Base-by-base conservation (phyloP, 495 filamentous ascomycete species). In the Aspergillus leporis region DNA sequence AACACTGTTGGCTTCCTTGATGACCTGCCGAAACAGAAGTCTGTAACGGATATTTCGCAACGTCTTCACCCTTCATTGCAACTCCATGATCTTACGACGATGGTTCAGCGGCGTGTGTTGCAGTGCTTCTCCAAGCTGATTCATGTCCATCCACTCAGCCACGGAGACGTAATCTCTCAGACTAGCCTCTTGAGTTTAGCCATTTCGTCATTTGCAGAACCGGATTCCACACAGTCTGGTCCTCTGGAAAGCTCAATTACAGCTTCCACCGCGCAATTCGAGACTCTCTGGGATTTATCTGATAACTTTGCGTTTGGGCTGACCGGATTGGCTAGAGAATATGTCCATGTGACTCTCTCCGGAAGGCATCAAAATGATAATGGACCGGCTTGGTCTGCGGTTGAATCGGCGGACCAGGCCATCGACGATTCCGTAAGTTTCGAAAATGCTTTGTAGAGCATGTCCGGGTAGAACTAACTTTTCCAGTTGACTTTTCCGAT, bases 241-340 rank as follows among this genome's bases (percentile, higher is more conserved):
- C 92, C 92, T 18, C 71, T 98, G 23, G 96, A 94, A 66, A 89
- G 91, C 19, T 92, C 92, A 0, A 98, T 99, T 65, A 93, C 93
- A 4, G 93, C 85, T 59, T 89, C 93, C n/a, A 88, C 91, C 4
- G 90, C 89, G 0, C 89, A 84, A 30, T 97, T 98, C 66, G 94
- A 99, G 59, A 90, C 82, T 3, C 82, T 99, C 21, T 99, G 94
- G 94, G 94, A 98, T 55, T 82, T 95, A 40, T 90, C 87, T 14
- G 94, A 99, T 68, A 98, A 97, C 69, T 91, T 86, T 60, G 94
- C 91, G 1, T 98, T 95, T 74, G 94, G 94, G 1, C 86, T 98
- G 18, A 94, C 90, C 14, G 90, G 93, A 19, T 78, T 97, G 32
- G 84, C 96, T 5, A 78, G 86, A 25, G 90, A 91, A 2, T 91